Percentiles rank a stretch among this genome's conserved stretches.
phyloP scores from a whole-genome alignment of 2,329 filamentous ascomycete genomes.

The Nemania sp. region DNA sequence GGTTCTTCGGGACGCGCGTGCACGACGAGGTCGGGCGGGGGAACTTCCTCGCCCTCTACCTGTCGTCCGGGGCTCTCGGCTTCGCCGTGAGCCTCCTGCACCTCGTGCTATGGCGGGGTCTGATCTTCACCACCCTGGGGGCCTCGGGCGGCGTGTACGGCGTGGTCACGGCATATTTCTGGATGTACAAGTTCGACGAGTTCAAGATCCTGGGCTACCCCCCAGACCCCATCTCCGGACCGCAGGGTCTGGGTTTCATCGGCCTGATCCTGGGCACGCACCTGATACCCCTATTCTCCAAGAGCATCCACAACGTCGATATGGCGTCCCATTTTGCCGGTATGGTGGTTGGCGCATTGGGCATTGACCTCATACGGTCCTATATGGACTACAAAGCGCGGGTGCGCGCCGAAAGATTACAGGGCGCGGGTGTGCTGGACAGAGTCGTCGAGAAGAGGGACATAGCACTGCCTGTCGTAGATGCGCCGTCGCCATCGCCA shows the following conservation, averaged over 20 bases:
- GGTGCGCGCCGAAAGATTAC: slow-evolving; percentile 33
- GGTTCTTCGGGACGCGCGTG: slow-evolving; percentile 67
- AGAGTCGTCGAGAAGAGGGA: slow-evolving; percentile 24
- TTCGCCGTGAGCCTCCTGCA: slow-evolving; percentile 61
- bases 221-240: slow-evolving; percentile 55
- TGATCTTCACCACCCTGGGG: slow-evolving; percentile 62
- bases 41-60: slow-evolving; percentile 70
- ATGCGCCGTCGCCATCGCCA: slow-evolving; percentile 8
- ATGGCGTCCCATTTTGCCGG: slow-evolving; percentile 59
- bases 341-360: slow-evolving; percentile 52
- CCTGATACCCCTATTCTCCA: slow-evolving; percentile 49
- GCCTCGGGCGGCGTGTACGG: slow-evolving; percentile 69
- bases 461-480: background rate
- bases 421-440: slow-evolving; percentile 32
- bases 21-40: slow-evolving; percentile 73
- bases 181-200: slow-evolving; percentile 59
- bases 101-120: slow-evolving; percentile 51
- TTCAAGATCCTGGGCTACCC: slow-evolving; percentile 63
- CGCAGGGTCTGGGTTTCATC: slow-evolving; percentile 60
- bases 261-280: slow-evolving; percentile 56
- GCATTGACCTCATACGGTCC: slow-evolving; percentile 44
- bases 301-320: slow-evolving; percentile 50
- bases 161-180: slow-evolving; percentile 64
- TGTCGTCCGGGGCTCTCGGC: slow-evolving; percentile 61
- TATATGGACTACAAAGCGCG: slow-evolving; percentile 38